A percentile compares a stretch with the other conserved stretches of the same genome.
phyloP scores from a whole-genome alignment of 2,329 filamentous ascomycete species.

The Salinomyces thailandicus region DNA sequence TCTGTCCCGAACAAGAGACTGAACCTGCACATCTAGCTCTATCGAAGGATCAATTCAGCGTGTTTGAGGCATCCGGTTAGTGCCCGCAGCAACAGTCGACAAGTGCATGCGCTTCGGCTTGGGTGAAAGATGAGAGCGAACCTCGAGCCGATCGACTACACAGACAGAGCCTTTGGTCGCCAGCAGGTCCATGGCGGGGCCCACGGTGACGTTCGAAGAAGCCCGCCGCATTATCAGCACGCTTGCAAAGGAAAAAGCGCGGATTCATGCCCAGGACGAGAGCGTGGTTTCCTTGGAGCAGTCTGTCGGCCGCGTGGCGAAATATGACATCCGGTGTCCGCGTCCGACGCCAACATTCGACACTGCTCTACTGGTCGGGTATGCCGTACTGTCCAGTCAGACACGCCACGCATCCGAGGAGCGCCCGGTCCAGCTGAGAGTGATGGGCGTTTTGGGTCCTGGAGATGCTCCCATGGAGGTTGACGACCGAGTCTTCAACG shows the following conservation, averaged over 20 bases:
- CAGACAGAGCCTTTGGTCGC: too few species aligned
- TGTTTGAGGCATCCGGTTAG: too few species aligned
- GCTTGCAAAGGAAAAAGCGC: constrained; percentile 2
- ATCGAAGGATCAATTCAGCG: too few species aligned
- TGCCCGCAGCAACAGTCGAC: too few species aligned
- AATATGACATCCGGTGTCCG: constrained; percentile 2
- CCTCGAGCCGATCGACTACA: too few species aligned
- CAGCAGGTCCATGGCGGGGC: too few species aligned
- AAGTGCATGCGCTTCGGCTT: too few species aligned
- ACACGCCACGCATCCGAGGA: background rate
- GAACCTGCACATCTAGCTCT: too few species aligned
- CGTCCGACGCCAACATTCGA: constrained; percentile 6
- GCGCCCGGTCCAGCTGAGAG: constrained; percentile 1
- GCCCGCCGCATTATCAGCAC: constrained; percentile 4
- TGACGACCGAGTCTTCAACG: constrained; percentile 1
- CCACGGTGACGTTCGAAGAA: constrained; percentile 2
- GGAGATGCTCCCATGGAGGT: constrained; percentile 4
- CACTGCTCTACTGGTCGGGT: constrained; percentile 2
- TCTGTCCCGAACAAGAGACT: too few species aligned
- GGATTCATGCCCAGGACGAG: constrained; percentile 1
- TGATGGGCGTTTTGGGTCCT: constrained; percentile 3
- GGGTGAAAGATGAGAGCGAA: too few species aligned
- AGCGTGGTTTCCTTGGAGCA: constrained; percentile 1
- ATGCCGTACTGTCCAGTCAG: constrained; percentile 5
- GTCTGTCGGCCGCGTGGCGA: constrained; percentile 1